phyloP scores from a whole-genome alignment of 2,329 filamentous ascomycete species.

The Botryotinia convoluta region DNA sequence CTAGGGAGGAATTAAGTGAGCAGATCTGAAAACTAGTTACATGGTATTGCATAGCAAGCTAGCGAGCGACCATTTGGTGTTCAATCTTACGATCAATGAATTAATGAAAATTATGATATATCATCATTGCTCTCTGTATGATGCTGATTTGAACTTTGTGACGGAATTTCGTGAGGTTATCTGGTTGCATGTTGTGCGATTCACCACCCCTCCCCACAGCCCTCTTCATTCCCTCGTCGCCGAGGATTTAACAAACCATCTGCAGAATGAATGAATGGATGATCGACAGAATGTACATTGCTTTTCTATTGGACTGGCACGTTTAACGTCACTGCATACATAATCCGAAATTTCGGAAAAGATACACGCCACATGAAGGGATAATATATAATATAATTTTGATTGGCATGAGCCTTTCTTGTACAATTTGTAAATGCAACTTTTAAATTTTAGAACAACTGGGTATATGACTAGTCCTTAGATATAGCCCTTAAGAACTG shows the following conservation, averaged over 20 bases:
- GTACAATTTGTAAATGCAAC: background rate
- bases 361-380: background rate
- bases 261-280: background rate
- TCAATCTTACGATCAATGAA: background rate
- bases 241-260: background rate
- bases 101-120: background rate
- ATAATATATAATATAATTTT: background rate
- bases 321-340: background rate
- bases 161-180: background rate
- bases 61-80: background rate
- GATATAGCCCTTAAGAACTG: conserved; percentile 81
- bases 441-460: background rate
- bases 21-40: background rate
- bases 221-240: background rate
- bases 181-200: background rate
- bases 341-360: background rate
- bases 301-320: no score
- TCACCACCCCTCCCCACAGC: rapidly evolving
- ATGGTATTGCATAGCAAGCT: background rate
- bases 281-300: background rate
- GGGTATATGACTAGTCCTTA: conserved; percentile 4
- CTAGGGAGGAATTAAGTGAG: background rate
- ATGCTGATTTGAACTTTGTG: background rate
- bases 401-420: background rate
- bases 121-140: background rate